Evolutionary conservation across 257 asterid genomes (phyloP).

Genomic region (Prunella vulgaris): DNA sequence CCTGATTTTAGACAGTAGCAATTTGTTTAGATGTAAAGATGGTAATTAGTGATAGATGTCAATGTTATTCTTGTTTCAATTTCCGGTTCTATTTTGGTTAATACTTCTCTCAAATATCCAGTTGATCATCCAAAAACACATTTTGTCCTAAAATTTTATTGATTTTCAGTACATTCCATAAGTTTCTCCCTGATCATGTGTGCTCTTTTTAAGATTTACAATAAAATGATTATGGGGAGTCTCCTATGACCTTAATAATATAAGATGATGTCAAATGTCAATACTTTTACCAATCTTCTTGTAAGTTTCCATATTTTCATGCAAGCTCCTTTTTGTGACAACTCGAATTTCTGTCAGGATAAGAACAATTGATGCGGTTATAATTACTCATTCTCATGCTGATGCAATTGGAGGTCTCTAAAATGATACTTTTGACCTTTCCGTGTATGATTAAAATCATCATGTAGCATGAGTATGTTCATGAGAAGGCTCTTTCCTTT

Average conservation of each 20-base stretch:
- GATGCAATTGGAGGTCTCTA: constrained; percentile 99
- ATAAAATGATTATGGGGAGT: not conserved
- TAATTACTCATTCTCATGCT: constrained; percentile 99
- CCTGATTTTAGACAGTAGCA: not conserved
- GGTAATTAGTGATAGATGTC: not conserved
- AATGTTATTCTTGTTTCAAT: constrained; percentile 10
- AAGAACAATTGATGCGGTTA: constrained; percentile 91
- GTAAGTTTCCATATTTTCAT: constrained; percentile 23
- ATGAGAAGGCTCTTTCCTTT: constrained; percentile 4
- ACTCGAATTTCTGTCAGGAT: constrained; percentile 77
- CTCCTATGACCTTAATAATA: not conserved
- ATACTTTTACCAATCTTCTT: constrained; percentile 6
- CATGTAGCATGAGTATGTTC: not conserved
- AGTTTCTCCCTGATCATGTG: not conserved
- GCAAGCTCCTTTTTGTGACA: constrained; percentile 40
- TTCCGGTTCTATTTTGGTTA: not conserved
- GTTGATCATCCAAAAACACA: not conserved
- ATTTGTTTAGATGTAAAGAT: not conserved
- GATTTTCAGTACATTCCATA: not conserved
- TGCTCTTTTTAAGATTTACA: not conserved
- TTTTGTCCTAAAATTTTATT: not conserved
- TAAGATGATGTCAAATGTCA: not conserved
- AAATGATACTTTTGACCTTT: constrained; percentile 31
- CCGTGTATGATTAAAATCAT: constrained; percentile 28
- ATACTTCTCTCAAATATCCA: not conserved